These are phyloP conservation scores for Cucumis hystrix DNA, from an alignment of 306 rosid species.

Conservation along the genomic window DNA sequence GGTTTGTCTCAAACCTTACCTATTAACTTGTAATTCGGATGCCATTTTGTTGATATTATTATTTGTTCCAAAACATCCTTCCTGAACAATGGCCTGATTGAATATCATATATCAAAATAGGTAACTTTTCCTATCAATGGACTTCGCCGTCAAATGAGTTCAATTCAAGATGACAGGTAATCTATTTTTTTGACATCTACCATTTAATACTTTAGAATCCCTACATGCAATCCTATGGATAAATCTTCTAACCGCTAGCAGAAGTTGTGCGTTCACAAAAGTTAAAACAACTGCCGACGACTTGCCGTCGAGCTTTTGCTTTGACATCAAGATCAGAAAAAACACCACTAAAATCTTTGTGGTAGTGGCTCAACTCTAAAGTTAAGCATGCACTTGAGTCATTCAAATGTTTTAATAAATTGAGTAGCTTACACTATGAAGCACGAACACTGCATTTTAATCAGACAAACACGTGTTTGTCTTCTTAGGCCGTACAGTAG, in stretches of 20 bases:
- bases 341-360: too few relatives aligned
- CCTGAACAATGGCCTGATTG: neutral
- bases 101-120: neutral
- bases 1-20: neutral
- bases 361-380: neutral
- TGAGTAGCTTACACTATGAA: too few relatives aligned
- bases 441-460: too few relatives aligned
- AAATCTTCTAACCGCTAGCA: neutral
- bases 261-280: too few relatives aligned
- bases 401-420: neutral
- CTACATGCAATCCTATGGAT: neutral
- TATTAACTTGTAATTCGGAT: neutral
- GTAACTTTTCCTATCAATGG: neutral
- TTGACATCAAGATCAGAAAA: too few relatives aligned
- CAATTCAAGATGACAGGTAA: neutral
- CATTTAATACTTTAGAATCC: neutral
- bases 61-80: neutral
- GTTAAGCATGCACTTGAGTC: neutral
- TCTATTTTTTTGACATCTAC: neutral
- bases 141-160: neutral
- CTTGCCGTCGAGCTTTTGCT: neutral
- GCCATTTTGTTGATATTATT: neutral
- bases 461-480: too few relatives aligned
- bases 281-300: neutral
- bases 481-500: too few relatives aligned